Conservation (phyloP, 2,329 filamentous ascomycete species). For the Claviceps pusilla region DNA sequence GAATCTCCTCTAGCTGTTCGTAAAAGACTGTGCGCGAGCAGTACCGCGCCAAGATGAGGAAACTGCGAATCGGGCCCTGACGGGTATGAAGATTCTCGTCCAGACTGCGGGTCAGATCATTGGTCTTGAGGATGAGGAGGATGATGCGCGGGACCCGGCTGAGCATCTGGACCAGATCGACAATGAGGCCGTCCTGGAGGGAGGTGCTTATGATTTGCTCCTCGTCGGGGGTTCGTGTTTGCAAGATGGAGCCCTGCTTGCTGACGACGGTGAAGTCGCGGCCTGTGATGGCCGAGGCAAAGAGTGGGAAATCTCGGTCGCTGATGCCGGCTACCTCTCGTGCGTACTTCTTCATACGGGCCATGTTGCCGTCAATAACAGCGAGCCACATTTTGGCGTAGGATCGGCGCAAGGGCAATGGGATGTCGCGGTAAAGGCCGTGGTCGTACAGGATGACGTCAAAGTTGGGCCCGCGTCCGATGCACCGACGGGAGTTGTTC, state of each 20-base stretch:
- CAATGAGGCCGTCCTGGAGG: constrained; percentile 74
- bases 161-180: constrained; percentile 74
- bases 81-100: constrained; percentile 78
- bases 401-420: constrained; percentile 57
- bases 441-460: constrained; percentile 95
- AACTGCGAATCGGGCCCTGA: constrained; percentile 48
- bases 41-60: constrained; percentile 54
- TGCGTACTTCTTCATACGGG: constrained; percentile 74
- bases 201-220: constrained; percentile 75
- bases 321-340: constrained; percentile 77
- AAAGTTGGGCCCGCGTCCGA: constrained; percentile 53
- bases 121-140: constrained; percentile 90
- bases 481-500: constrained; percentile 43
- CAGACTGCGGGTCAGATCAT: constrained; percentile 83
- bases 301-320: constrained; percentile 84
- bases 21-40: constrained; percentile 51
- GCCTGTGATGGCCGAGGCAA: constrained; percentile 90
- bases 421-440: constrained; percentile 88
- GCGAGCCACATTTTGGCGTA: constrained; percentile 98
- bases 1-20: constrained; percentile 46
- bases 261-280: constrained; percentile 71
- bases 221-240: constrained; percentile 55
- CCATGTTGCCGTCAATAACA: constrained; percentile 78
- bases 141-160: constrained; percentile 85
- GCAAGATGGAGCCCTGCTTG: constrained; percentile 38